Percentiles rank a stretch among this genome's conserved stretches.
Evolutionary conservation across 2,329 filamentous ascomycete species (phyloP).

Genomic region (Hortaea werneckii): DNA sequence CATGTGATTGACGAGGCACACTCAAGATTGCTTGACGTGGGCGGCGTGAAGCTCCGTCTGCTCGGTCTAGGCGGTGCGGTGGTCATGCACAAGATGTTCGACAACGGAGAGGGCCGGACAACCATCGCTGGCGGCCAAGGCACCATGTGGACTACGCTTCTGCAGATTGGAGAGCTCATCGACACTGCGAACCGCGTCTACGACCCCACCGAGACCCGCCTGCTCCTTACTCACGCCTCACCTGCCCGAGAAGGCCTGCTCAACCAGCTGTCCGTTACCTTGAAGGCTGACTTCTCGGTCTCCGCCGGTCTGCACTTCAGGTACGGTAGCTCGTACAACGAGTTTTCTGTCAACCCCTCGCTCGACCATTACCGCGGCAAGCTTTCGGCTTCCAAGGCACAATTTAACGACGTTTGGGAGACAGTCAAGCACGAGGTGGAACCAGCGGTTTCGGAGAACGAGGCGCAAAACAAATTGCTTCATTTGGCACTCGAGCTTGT

Average conservation of each 20-base stretch:
- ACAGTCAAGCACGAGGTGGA: conserved; percentile 95
- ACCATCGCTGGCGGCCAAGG: conserved; percentile 97
- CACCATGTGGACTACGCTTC: conserved; percentile 97
- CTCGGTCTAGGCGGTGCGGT: conserved; percentile 91
- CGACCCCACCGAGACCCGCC: conserved; percentile 90
- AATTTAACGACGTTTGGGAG: conserved; percentile 99
- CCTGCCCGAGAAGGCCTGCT: conserved; percentile 91
- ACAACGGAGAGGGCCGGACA: conserved; percentile 94
- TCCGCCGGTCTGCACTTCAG: conserved; percentile 96
- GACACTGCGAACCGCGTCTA: conserved; percentile 98
- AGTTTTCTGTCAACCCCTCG: conserved; percentile 97
- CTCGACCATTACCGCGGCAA: conserved; percentile 98
- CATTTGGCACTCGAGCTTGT: conserved; percentile 87
- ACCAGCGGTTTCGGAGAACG: conserved; percentile 85
- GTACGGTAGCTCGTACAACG: conserved; percentile 98
- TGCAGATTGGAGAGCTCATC: conserved; percentile 97
- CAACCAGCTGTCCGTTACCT: conserved; percentile 92
- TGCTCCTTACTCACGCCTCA: conserved; percentile 95
- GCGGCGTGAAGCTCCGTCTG: conserved; percentile 88
- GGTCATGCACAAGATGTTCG: conserved; percentile 99
- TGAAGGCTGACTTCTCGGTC: conserved; percentile 97
- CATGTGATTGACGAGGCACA: conserved; percentile 98
- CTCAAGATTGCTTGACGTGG: conserved; percentile 87
- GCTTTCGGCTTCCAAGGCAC: conserved; percentile 92
- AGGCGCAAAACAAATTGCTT: conserved; percentile 83